Percentiles rank a stretch among this genome's conserved stretches.
Conservation (phyloP, 345 rosid genomes). For the Arabis hirsuta region DNA sequence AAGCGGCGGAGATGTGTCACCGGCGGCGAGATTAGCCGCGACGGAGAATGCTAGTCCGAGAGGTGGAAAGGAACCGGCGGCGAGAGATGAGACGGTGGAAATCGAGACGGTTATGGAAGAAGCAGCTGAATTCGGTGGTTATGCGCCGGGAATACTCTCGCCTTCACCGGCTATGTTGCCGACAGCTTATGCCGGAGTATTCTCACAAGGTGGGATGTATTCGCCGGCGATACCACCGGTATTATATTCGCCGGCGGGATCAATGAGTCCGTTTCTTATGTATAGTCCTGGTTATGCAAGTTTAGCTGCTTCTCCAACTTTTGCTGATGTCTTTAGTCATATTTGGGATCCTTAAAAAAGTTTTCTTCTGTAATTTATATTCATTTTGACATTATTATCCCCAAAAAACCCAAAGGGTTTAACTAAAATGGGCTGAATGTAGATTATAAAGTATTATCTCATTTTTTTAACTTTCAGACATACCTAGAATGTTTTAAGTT, state of each 20-base stretch:
- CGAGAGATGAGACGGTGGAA: conserved; percentile 35
- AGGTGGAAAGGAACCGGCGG: conserved; percentile 41
- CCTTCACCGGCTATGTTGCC: conserved; percentile 70
- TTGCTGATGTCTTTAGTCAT: conserved; percentile 57
- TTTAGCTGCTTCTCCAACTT: conserved; percentile 54
- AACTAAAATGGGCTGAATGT: conserved; percentile 21
- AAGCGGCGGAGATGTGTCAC: conserved; percentile 59
- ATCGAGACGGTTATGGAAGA: conserved; percentile 35
- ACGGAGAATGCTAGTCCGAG: conserved; percentile 72
- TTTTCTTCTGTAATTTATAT: conserved; percentile 27
- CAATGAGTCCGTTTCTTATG: conserved; percentile 52
- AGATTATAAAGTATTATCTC: conserved; percentile 1
- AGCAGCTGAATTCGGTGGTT: conserved; percentile 44
- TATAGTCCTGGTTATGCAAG: conserved; percentile 52
- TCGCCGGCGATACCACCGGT: conserved; percentile 51
- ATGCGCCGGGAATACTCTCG: conserved; percentile 72
- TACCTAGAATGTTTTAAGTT: conserved; percentile 7
- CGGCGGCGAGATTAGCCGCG: conserved; percentile 82
- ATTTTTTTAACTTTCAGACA: conserved; percentile 33
- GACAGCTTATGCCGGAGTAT: conserved; percentile 51
- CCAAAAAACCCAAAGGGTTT: conserved; percentile 27
- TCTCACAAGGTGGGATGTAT: conserved; percentile 49
- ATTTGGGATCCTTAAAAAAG: conserved; percentile 50
- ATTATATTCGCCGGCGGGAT: conserved; percentile 60
- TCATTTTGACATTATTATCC: conserved; percentile 30